Evolutionary conservation across 495 filamentous ascomycete species (phyloP).

Genomic region (Jackrogersella multiformis): DNA sequence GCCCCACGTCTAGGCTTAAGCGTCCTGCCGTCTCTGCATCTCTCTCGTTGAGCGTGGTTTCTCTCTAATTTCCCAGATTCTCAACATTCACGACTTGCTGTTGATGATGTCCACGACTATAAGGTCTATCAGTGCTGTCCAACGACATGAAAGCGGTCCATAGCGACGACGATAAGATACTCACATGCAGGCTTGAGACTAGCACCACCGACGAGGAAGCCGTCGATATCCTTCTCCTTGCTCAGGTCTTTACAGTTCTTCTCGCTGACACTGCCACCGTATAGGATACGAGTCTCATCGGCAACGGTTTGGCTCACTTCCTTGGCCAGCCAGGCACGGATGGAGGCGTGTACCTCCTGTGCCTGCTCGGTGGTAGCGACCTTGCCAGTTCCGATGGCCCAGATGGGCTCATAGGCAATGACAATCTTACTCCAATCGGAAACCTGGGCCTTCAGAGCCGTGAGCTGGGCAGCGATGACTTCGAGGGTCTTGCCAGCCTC

Average conservation of each 20-base stretch:
- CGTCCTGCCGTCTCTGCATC: conserved; percentile 1
- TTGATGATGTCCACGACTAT: conserved; percentile 71
- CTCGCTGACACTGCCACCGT: conserved; percentile 95
- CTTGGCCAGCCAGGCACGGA: conserved; percentile 85
- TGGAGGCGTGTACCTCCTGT: conserved; percentile 92
- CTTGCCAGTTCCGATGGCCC: conserved; percentile 98
- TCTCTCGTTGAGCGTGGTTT: not conserved
- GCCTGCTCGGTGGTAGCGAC: conserved; percentile 93
- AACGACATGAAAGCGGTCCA: not conserved
- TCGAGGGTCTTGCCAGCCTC: conserved; percentile 87
- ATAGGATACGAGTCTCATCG: conserved; percentile 87
- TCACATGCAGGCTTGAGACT: conserved; percentile 97
- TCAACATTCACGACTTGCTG: conserved; percentile 54
- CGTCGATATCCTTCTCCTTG: conserved; percentile 93
- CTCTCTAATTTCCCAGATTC: not conserved
- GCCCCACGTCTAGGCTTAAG: not conserved
- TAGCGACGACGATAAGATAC: conserved; percentile 48
- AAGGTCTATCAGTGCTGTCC: conserved; percentile 39
- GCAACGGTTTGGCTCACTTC: conserved; percentile 75
- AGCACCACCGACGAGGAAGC: conserved; percentile 97
- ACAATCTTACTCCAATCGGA: conserved; percentile 93
- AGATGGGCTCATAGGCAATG: conserved; percentile 98
- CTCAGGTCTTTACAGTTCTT: conserved; percentile 97
- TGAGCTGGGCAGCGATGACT: conserved; percentile 84
- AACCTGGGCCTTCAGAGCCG: conserved; percentile 72